Conservation (phyloP, 495 filamentous ascomycete species). For the Aspergillus ellipticus region DNA sequence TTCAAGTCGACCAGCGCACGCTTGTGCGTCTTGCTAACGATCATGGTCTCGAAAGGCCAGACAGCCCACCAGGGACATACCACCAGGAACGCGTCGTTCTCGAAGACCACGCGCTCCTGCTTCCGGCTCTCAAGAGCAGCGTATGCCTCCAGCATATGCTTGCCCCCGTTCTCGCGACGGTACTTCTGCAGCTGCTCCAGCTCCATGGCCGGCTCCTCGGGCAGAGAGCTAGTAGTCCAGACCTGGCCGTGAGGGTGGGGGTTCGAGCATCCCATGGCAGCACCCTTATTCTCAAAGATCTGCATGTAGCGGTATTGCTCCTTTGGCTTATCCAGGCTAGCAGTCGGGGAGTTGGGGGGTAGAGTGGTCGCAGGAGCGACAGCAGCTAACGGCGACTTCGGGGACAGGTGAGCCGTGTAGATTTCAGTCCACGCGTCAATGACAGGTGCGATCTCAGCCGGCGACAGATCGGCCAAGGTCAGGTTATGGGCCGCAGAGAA, state of each 20-base stretch:
- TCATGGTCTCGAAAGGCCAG: constrained; percentile 96
- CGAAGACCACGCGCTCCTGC: constrained; percentile 78
- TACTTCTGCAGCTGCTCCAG: constrained; percentile 75
- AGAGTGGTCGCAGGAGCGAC: constrained; percentile 43
- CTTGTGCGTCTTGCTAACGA: constrained; percentile 77
- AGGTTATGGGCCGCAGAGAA: constrained; percentile 88
- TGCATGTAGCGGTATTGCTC: constrained; percentile 96
- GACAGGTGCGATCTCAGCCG: constrained; percentile 66
- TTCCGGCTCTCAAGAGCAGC: constrained; percentile 77
- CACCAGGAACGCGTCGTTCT: constrained; percentile 77
- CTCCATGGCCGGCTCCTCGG: constrained; percentile 82
- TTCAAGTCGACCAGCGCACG: constrained; percentile 77
- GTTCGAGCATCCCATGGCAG: constrained; percentile 98
- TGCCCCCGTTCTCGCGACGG: constrained; percentile 62
- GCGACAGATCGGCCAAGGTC: constrained; percentile 81
- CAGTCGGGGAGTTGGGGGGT: constrained; percentile 44
- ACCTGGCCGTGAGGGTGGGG: constrained; percentile 96
- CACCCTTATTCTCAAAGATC: constrained; percentile 98
- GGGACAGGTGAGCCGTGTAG: constrained; percentile 76
- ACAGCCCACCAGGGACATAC: constrained; percentile 96
- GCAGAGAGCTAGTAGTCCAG: constrained; percentile 87
- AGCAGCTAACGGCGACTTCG: constrained; percentile 60
- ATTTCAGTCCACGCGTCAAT: constrained; percentile 85
- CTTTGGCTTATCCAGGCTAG: constrained; percentile 50
- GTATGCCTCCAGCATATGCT: constrained; percentile 80